Evolutionary conservation across 805 yeast genomes (phyloP), one percentile per base, ranked within the genome.

Genomic region (Ogataea dorogensis): DNA sequence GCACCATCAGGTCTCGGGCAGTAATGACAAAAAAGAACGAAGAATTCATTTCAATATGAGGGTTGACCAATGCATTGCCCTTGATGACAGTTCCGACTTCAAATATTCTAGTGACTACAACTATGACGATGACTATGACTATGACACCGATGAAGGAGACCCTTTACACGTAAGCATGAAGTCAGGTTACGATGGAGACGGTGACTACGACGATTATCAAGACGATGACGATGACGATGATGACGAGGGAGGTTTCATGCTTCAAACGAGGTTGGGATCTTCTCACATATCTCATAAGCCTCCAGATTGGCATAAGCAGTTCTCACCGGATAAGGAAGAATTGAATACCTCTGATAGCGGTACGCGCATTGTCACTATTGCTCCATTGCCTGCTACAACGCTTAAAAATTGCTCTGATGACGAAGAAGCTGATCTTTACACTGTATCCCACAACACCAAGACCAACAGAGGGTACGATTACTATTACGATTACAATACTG

Each of bases 11-110:
- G 36, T 17, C n/a, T 18, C 22, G 11, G 22, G n/a, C 22, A 40
- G 15, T 16, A 30, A 26, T 12, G 37, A 36, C 15, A 67, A 66
- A 38, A 62, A 58, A 23, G 70, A 65, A 47, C 75, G 94, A 43
- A 95, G 76, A 50, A 89, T 93, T 43, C 98, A 89, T 61, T 93
- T 93, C 64, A 93, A 83, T 58, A 94, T 87, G 56, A 78, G 88
- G 36, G 99, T 93, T 20, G 89, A 87, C 58, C 99, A 93, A 61
- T 93, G 98, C 61, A 79, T 86, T 44, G 89, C 95, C 0, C 57
- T 89, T 8, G 78, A 73, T 39, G 54, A 54, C 9, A 54, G 42
- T 29, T n/a, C 47, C 53, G 18, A 26, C 28, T 9, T 40, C 55
- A 1, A 64, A 61, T 13, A 55, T 60, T 22, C 45, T 46, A 14